Evolutionary conservation across 208 protist genomes (phyloP), one percentile per base, ranked within the genome.

Genomic region (Trypanosoma conorhini): DNA sequence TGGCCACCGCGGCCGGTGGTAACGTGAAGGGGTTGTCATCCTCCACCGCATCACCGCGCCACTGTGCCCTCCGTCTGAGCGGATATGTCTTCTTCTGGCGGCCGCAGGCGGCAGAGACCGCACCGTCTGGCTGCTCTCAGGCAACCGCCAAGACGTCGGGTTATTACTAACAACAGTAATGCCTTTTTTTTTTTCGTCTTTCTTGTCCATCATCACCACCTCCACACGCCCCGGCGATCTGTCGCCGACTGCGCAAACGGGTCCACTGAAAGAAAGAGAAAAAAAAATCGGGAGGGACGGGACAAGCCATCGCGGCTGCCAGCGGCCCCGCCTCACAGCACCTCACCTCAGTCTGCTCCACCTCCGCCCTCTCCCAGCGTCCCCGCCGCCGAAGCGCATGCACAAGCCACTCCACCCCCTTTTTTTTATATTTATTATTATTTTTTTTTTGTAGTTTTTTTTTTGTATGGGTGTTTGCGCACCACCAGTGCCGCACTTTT

Each of bases 151-250:
- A 46, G 13, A 13, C 17, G 42, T 42, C 38, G 38, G 38, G 5
- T 42, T 42, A 12, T 42, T 42, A 46, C 15, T 59, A 38, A 38
- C 2, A 38, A 38, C 17, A 12, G 50, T 1, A 12, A 51, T 40
- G 30, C 17, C 46, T 58, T 40, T 57, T 64, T 67, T 67, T 67
- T 57, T 61, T 33, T 61, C 28, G 19, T 58, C 19, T 67, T 57
- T 46, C 62, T 56, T 58, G 48, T 67, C 30, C n/a, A 44, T 19
- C 26, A 38, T 28, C 1, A 44, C 57, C 28, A 44, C 58, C 28
- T 57, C 50, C 31, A 22, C 19, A 28, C 50, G 62, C 46, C 21
- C 30, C 21, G 33, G n/a, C 46, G 21, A 13, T 26, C 2, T 50
- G 40, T 30, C 24, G n/a, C 62, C 2, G 22, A 5, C 62, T n/a